Conservation (phyloP, 805 yeast genomes). For the Candida ovalis region DNA sequence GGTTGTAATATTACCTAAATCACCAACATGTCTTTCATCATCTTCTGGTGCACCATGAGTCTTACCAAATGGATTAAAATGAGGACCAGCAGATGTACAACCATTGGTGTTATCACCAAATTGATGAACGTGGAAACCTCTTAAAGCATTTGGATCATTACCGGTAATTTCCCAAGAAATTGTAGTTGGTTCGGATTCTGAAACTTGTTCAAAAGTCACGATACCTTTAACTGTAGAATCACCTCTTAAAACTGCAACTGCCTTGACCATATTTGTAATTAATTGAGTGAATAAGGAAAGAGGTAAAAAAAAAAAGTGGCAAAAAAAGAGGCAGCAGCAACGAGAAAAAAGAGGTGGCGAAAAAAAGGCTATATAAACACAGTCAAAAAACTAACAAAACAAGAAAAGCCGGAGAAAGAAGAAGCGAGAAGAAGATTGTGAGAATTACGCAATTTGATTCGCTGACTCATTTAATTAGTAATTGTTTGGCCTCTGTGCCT, state of each 20-base stretch:
- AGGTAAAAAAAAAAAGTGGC: background rate
- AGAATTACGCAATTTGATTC: background rate
- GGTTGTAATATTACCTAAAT: constrained; percentile 89
- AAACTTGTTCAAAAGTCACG: constrained; percentile 80
- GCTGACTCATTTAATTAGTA: no score
- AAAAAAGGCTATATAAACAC: no score
- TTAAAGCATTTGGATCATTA: constrained; percentile 78
- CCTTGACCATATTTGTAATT: background rate
- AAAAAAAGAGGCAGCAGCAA: background rate
- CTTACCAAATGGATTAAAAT: constrained; percentile 87
- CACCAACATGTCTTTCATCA: constrained; percentile 85
- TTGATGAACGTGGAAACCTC: constrained; percentile 98
- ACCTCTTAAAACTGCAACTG: constrained; percentile 95
- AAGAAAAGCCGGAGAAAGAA: background rate
- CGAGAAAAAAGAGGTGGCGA: no score
- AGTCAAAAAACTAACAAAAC: no score
- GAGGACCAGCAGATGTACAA: constrained; percentile 98
- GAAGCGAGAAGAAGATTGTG: background rate
- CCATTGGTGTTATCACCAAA: constrained; percentile 99
- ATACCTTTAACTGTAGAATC: constrained; percentile 85
- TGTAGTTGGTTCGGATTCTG: constrained; percentile 80
- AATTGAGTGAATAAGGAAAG: background rate
- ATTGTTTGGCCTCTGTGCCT: no score
- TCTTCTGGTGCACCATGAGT: constrained; percentile 92
- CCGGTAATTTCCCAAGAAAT: constrained; percentile 87